A percentile compares a stretch with the other conserved stretches of the same genome.
These are phyloP conservation scores for Asterionellopsis glacialis DNA, from an alignment of 108 stramenopile genomes.

Conservation along the genomic window DNA sequence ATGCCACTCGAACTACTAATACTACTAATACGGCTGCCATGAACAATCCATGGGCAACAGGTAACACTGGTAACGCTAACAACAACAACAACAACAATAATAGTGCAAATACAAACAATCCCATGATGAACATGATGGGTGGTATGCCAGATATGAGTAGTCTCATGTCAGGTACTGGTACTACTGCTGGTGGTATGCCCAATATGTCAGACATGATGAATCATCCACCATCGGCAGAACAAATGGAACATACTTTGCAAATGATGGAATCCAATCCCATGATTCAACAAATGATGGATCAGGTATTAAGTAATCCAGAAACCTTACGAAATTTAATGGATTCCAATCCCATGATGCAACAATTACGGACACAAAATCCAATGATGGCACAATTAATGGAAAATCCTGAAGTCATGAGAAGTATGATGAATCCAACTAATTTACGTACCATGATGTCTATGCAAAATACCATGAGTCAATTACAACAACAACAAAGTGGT, in stretches of 20 bases:
- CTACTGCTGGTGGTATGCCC: too few relatives aligned
- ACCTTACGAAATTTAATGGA: slow-evolving; percentile 58
- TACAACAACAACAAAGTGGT: slow-evolving; percentile 13
- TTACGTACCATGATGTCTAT: slow-evolving; percentile 71
- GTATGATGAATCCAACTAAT: slow-evolving; percentile 71
- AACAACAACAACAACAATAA: background rate
- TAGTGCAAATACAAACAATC: too few relatives aligned
- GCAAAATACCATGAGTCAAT: slow-evolving; percentile 53
- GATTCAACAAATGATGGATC: slow-evolving; percentile 62
- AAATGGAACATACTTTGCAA: slow-evolving; percentile 50
- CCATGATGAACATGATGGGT: slow-evolving; percentile 3
- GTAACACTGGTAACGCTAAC: slow-evolving; percentile 1
- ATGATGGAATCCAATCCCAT: slow-evolving; percentile 71
- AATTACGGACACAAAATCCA: slow-evolving; percentile 73
- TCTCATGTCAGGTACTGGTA: too few relatives aligned
- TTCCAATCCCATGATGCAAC: slow-evolving; percentile 66
- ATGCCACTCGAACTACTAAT: slow-evolving; percentile 4
- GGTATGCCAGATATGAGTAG: too few relatives aligned
- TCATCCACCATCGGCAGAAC: slow-evolving; percentile 7
- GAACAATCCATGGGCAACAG: slow-evolving; percentile 38
- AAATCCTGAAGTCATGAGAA: slow-evolving; percentile 57
- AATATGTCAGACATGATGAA: too few relatives aligned
- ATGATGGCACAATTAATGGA: slow-evolving; percentile 39
- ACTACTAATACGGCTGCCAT: slow-evolving; percentile 4
- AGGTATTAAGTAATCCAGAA: slow-evolving; percentile 68